Evolutionary conservation across 208 protist species (phyloP), one percentile per base, ranked within the genome.

Genomic region (Trypanosoma theileri): DNA sequence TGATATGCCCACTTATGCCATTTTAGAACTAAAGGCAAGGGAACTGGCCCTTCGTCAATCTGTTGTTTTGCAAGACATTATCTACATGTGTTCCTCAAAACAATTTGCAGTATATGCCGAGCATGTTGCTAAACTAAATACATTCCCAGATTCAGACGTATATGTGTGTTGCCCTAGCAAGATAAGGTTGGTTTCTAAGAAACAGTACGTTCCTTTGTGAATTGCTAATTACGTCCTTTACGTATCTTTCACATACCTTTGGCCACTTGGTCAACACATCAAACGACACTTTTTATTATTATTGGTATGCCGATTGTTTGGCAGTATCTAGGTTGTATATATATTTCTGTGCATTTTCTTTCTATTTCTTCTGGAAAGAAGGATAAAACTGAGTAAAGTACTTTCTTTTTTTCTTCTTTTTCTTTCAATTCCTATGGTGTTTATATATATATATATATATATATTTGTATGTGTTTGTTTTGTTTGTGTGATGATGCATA

Each of bases 161-260:
- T 95, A 91, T 63, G 85, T 95, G 16, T 93, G 87, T 71, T 91
- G 79, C 54, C 90, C 86, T 8, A 87, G 72, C 42, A 77, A 73
- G 63, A 58, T 91, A 24, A 72, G 77, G 51, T 55, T 95, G 17
- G 77, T 92, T 14, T 62, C 80, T 19, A 52, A 70, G 21, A 92
- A 91, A 63, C 53, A 67, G 16, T 48, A 84, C n/a, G 66, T 88
- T 31, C 75, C 82, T 79, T 53, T 73, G 62, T 63, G 48, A 73
- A 35, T 1, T 0, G 41, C 19, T 28, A 50, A 53, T 24, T 9
- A 6, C 16, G 56, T 46, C 16, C 13, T 40, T 50, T 28, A 53
- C 14, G 13, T 35, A 4, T 26, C 26, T 54, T 68, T 69, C 17
- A 35, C 28, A 35, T 35, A 35, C 28, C 28, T 35, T 35, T 35